A percentile compares a stretch with the other conserved stretches of the same genome.
Conservation (phyloP, 2,329 filamentous ascomycete genomes). For the Fusarium begoniae region DNA sequence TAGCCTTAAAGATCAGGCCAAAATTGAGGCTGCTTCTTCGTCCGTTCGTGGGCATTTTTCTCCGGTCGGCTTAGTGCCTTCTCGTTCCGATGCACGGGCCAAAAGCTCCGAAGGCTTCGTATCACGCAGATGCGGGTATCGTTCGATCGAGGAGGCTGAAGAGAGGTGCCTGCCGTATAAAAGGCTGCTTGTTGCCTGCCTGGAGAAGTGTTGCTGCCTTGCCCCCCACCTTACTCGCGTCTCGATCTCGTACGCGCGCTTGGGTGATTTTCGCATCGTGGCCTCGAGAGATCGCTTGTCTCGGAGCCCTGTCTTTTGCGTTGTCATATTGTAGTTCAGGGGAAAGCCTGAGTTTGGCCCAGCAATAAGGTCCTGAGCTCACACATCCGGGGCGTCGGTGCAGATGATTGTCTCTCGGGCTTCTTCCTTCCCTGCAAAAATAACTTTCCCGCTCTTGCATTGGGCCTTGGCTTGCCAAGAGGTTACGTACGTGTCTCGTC, state of each 20-base stretch:
- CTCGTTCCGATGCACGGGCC: neutral
- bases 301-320: too few species aligned
- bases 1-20: neutral
- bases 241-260: neutral
- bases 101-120: neutral
- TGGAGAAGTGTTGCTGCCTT: neutral
- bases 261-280: neutral
- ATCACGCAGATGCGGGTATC: neutral
- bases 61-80: neutral
- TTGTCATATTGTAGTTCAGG: too few species aligned
- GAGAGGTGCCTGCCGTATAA: neutral
- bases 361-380: neutral
- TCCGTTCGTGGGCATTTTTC: neutral
- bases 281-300: too few species aligned
- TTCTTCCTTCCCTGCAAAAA: neutral
- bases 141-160: neutral
- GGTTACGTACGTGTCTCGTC: neutral
- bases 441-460: neutral
- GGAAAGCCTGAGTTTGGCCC: neutral
- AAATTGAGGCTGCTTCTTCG: neutral
- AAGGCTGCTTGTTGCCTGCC: neutral
- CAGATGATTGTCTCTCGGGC: neutral
- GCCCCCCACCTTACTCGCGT: accelerated
- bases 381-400: too few species aligned
- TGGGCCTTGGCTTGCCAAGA: neutral